phyloP scores from a whole-genome alignment of 306 rosid species.

The Sesbania bispinosa region DNA sequence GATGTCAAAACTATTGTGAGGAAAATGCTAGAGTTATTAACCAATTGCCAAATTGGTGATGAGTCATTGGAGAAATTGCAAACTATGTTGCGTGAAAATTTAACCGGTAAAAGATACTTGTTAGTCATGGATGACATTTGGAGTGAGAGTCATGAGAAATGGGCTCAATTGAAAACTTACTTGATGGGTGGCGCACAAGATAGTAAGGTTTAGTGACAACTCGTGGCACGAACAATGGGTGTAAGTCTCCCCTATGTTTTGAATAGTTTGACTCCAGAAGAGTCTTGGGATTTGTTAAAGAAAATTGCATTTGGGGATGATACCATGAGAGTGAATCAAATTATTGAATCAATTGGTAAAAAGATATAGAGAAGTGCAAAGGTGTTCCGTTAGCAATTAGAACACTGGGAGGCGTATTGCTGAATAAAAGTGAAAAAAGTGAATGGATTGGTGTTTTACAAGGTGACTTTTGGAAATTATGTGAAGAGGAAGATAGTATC shows the following conservation, averaged over 20 bases:
- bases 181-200: neutral
- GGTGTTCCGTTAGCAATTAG: too few relatives aligned
- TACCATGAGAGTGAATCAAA: too few relatives aligned
- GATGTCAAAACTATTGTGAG: neutral
- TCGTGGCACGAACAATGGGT: neutral
- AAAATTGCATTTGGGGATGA: neutral
- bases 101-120: neutral
- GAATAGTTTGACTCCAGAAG: neutral
- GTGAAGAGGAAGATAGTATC: neutral
- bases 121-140: neutral
- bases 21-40: neutral
- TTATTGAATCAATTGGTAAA: too few relatives aligned
- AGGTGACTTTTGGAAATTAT: neutral
- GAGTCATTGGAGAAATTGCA: neutral
- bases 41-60: too few relatives aligned
- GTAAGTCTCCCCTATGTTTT: neutral
- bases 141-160: neutral
- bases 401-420: too few relatives aligned
- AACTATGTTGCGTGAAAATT: neutral
- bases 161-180: neutral
- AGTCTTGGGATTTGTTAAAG: neutral
- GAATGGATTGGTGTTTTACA: too few relatives aligned
- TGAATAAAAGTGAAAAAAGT: too few relatives aligned
- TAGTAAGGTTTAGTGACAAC: neutral
- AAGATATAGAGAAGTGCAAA: too few relatives aligned